These are phyloP conservation scores for Brassica incana DNA, from an alignment of 345 rosid genomes.

Conservation along the genomic window DNA sequence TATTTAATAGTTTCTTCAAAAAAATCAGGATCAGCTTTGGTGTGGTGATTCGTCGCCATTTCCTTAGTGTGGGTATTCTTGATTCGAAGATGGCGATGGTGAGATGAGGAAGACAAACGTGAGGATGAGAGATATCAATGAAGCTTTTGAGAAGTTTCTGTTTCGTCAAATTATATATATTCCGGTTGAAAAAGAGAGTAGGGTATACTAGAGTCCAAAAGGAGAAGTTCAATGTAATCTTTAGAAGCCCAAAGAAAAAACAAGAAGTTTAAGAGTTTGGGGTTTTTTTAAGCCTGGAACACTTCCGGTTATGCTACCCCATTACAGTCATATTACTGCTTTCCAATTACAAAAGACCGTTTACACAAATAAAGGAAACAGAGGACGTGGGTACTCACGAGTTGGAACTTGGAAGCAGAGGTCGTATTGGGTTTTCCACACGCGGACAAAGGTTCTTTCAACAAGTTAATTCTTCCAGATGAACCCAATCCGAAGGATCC, in stretches of 20 bases:
- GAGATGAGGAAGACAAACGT: constrained; percentile 34
- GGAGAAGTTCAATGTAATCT: no score
- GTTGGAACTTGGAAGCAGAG: not conserved
- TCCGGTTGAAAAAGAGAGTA: not conserved
- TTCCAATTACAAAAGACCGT: not conserved
- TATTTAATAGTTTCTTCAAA: no score
- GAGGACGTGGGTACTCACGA: not conserved
- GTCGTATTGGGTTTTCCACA: not conserved
- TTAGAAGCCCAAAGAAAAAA: no score
- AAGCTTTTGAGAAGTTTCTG: constrained; percentile 25
- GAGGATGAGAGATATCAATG: constrained; percentile 22
- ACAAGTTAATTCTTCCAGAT: not conserved
- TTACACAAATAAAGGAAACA: not conserved
- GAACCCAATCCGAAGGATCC: not conserved
- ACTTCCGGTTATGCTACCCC: no score
- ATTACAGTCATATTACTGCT: not conserved
- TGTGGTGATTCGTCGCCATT: not conserved
- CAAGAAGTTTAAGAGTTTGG: no score
- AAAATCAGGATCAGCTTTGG: no score
- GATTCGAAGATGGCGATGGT: constrained; percentile 27
- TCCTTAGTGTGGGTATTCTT: constrained; percentile 18
- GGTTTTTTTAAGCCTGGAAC: no score
- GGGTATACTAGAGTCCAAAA: no score
- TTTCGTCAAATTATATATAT: constrained; percentile 14
- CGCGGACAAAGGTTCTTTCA: not conserved